These are phyloP conservation scores for Flueggea neowawraea DNA, from an alignment of 441 rosid species.

Conservation along the genomic window DNA sequence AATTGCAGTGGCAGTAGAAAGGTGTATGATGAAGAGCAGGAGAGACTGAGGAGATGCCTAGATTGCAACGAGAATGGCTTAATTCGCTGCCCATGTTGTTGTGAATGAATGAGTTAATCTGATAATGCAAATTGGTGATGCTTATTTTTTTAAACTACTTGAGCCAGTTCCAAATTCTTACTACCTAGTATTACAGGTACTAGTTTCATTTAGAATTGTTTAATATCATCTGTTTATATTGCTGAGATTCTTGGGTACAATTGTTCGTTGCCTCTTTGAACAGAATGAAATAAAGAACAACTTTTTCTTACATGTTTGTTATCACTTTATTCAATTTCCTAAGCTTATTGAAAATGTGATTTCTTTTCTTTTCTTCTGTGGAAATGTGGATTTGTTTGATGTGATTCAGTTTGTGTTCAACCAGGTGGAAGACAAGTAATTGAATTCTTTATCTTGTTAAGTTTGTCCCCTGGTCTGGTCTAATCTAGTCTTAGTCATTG, in stretches of 20 bases:
- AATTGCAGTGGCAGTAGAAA: slow-evolving; percentile 82
- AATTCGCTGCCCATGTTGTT: slow-evolving; percentile 73
- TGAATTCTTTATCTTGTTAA: no score
- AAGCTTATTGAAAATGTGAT: no score
- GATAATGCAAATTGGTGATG: neutral
- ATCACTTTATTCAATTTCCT: no score
- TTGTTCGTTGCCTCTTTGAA: slow-evolving; percentile 14
- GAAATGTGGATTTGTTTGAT: no score
- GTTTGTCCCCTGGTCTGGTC: no score
- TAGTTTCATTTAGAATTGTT: slow-evolving; percentile 1
- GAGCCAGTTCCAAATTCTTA: neutral
- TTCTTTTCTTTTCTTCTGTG: no score
- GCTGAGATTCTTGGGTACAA: neutral
- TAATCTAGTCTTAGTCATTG: no score
- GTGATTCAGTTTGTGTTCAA: no score
- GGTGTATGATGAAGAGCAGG: slow-evolving; percentile 57
- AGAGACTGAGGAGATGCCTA: slow-evolving; percentile 54
- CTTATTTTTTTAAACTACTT: neutral
- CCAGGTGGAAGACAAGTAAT: no score
- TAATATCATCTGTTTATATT: neutral
- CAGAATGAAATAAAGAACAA: slow-evolving; percentile 7
- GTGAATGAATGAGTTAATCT: slow-evolving; percentile 17
- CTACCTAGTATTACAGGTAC: slow-evolving; percentile 1
- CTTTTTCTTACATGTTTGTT: no score
- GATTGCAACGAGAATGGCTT: slow-evolving; percentile 89